These are phyloP conservation scores for Candida awuae DNA, from an alignment of 805 yeast species.

Conservation along the genomic window DNA sequence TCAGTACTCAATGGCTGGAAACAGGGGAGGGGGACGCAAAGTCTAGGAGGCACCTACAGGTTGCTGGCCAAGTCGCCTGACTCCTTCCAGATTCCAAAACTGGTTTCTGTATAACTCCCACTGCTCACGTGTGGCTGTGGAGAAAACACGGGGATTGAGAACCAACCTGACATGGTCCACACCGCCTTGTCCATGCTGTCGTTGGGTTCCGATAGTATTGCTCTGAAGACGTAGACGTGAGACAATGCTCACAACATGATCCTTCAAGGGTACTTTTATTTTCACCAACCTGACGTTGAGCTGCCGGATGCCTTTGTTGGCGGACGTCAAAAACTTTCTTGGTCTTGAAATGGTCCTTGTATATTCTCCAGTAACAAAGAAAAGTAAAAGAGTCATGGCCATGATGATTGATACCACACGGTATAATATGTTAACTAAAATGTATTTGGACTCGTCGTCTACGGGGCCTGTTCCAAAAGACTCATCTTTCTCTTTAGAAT, in stretches of 20 bases:
- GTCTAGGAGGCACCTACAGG: neutral
- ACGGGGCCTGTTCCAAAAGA: too few relatives aligned
- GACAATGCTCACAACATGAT: conserved; percentile 2
- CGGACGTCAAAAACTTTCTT: conserved; percentile 64
- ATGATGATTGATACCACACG: conserved; percentile 56
- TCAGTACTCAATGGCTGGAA: too few relatives aligned
- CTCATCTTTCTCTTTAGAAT: neutral
- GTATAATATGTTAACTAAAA: conserved; percentile 32
- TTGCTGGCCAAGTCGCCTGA: conserved; percentile 35
- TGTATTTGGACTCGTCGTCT: conserved; percentile 10
- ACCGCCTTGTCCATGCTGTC: conserved; percentile 50
- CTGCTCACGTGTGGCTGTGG: conserved; percentile 76
- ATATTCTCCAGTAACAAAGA: conserved; percentile 86
- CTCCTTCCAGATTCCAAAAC: conserved; percentile 84
- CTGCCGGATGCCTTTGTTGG: conserved; percentile 85
- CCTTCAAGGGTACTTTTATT: conserved; percentile 30
- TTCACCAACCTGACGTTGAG: conserved; percentile 72
- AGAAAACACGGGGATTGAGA: conserved; percentile 72
- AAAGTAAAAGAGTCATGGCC: conserved; percentile 61
- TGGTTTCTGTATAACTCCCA: conserved; percentile 94
- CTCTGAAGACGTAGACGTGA: neutral
- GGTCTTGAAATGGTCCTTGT: conserved; percentile 77
- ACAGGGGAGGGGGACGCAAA: neutral
- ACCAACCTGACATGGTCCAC: conserved; percentile 74
- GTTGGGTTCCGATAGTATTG: neutral